Evolutionary conservation across 495 filamentous ascomycete species (phyloP), one percentile per base, ranked within the genome.

Genomic region (Penicillium manginii): DNA sequence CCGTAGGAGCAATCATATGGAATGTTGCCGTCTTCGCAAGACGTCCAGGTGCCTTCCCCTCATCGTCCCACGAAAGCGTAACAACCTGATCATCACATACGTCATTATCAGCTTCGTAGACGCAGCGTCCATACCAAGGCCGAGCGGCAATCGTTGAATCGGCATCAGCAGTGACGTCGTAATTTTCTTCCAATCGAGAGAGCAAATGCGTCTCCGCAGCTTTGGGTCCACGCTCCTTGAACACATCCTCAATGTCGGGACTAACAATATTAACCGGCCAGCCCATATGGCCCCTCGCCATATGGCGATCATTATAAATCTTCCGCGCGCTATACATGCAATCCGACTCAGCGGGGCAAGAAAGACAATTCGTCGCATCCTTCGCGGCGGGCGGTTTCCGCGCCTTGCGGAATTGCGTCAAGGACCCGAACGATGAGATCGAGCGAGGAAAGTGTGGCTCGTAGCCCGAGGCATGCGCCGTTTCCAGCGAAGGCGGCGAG

Each of bases 1-100:
- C 87, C 0, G 93, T 96, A 46, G 90, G 88, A 4, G 93, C 92
- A 21, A 93, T 87, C 94, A 98, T 97, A 69, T 96, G 93, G 72
- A 98, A 89, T 6, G 84, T 84, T 0, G 96, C 94, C 15, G 86
- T 92, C 72, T 97, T 98, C 12, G 90, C 83, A 7, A 84, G 55
- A 5, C 65, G 65, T 9, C 86, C 52, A 84, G 82, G 33, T 76
- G 78, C 31, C 55, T 42, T 19, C 3, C 49, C 43, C 42, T 75
- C 65, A 49, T 76, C 72, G 37, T 92, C 86, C 93, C 94, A 98
- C 2, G 81, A 83, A 21, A 97, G 84, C 0, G 87, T 92, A 9
- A 98, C 94, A 26, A 87, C 75, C 69, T 98, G 93, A 65, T 97
- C 91, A 69, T 98, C 94, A 67, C 88, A 91, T 21, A 81, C 94